A percentile compares a stretch with the other conserved stretches of the same genome.
phyloP scores from a whole-genome alignment of 306 rosid species.

The Cicer yamashitae region DNA sequence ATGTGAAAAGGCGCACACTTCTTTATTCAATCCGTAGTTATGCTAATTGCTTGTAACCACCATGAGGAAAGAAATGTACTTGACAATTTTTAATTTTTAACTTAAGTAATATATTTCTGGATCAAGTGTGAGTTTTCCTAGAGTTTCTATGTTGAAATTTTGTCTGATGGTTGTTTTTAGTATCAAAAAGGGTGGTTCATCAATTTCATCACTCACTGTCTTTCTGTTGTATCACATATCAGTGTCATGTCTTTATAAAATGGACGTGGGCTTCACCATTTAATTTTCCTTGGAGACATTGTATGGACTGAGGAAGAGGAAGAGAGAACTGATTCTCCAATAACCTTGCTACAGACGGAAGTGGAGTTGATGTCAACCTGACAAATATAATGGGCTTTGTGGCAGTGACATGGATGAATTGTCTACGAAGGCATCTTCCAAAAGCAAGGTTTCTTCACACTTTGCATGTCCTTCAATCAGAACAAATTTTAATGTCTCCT shows the following conservation, averaged over 20 bases:
- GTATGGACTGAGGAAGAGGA: neutral
- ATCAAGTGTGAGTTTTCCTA: neutral
- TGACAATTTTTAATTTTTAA: neutral
- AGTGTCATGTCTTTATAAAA: neutral
- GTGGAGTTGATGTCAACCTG: slow-evolving; percentile 21
- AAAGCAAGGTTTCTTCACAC: slow-evolving; percentile 51
- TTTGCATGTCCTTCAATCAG: slow-evolving; percentile 36
- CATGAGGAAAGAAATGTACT: neutral
- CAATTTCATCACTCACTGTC: neutral
- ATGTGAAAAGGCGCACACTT: too few relatives aligned
- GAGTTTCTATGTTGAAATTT: neutral
- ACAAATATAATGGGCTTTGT: slow-evolving; percentile 39
- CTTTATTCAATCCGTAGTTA: too few relatives aligned
- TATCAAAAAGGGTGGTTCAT: neutral
- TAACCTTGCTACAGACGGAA: slow-evolving; percentile 14
- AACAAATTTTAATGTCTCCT: slow-evolving; percentile 69
- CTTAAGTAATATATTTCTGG: neutral
- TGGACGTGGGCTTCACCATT: neutral
- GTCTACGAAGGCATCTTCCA: slow-evolving; percentile 47
- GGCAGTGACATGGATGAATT: slow-evolving; percentile 51
- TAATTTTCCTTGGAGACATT: neutral
- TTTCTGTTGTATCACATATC: neutral
- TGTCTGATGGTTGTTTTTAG: neutral
- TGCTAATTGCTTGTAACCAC: too few relatives aligned
- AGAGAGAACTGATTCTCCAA: neutral